These are phyloP conservation scores for Asparagopsis taxiformis DNA, from an alignment of 31 red algal species.

Conservation along the genomic window DNA sequence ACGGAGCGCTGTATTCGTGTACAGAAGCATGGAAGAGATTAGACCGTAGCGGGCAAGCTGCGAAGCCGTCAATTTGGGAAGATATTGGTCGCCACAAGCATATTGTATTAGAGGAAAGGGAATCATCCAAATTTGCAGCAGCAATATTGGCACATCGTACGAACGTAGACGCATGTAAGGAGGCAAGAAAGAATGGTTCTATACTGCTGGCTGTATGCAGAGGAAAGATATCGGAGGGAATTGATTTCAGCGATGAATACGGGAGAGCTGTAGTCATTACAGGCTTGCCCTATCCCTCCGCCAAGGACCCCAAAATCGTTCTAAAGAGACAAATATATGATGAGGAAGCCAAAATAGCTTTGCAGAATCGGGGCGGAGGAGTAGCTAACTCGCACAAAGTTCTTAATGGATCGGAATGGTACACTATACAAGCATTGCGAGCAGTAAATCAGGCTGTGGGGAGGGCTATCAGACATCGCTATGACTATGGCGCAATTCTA, in stretches of 20 bases:
- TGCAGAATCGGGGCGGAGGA: slow-evolving; percentile 1
- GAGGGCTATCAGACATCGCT: slow-evolving; percentile 84
- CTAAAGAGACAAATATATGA: slow-evolving; percentile 78
- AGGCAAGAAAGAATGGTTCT: no score
- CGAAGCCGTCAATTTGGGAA: slow-evolving; percentile 79
- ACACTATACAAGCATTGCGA: slow-evolving; percentile 75
- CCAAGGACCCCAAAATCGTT: slow-evolving; percentile 79
- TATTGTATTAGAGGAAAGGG: slow-evolving; percentile 76
- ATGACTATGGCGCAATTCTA: no score
- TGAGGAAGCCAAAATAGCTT: slow-evolving; percentile 25
- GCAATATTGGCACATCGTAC: slow-evolving; percentile 63
- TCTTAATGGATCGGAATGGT: slow-evolving; percentile 81
- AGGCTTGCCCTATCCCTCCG: slow-evolving; percentile 93
- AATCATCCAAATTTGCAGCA: slow-evolving; percentile 53
- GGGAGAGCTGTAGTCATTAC: slow-evolving; percentile 89
- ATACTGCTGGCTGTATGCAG: slow-evolving; percentile 93
- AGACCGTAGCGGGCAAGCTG: slow-evolving; percentile 26
- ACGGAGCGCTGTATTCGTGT: slow-evolving; percentile 69
- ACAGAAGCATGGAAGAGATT: no score
- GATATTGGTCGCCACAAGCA: slow-evolving; percentile 65
- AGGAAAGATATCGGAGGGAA: slow-evolving; percentile 87
- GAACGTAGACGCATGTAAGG: no score
- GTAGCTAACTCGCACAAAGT: slow-evolving; percentile 1
- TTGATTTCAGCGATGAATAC: no score
- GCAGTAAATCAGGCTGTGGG: slow-evolving; percentile 96